Evolutionary conservation across 1,284 basidiomycete genomes (phyloP).

Genomic region (Fomes fomentarius): DNA sequence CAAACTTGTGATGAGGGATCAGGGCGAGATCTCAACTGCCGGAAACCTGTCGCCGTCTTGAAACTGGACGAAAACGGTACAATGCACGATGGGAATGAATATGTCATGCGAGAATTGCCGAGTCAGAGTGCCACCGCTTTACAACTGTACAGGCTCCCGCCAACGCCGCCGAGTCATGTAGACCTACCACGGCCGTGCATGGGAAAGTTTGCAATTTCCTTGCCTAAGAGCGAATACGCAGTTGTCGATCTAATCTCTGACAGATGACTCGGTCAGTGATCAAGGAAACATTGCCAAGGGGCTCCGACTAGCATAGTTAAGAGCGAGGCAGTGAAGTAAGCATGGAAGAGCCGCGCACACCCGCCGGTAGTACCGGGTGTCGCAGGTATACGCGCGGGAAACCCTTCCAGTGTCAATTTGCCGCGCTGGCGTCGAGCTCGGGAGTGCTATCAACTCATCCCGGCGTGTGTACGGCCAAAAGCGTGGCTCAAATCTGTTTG

Average conservation of each 20-base stretch:
- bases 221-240: constrained; percentile 9
- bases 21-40: constrained; percentile 21
- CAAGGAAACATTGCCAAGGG: constrained; percentile 15
- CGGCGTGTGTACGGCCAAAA: too few relatives aligned
- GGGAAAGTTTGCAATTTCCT: constrained; percentile 12
- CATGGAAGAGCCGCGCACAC: background rate
- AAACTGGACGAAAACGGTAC: constrained; percentile 19
- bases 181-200: background rate
- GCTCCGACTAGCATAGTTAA: constrained; percentile 9
- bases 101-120: constrained; percentile 19
- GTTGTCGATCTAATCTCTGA: constrained; percentile 18
- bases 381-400: background rate
- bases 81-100: constrained; percentile 17
- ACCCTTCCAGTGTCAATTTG: background rate
- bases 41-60: constrained; percentile 15
- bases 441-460: too few relatives aligned
- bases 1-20: constrained; percentile 15
- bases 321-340: constrained; percentile 1
- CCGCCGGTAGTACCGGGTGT: constrained; percentile 10
- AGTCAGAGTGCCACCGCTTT: constrained; percentile 22
- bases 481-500: constrained; percentile 6
- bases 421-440: constrained; percentile 1
- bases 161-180: constrained; percentile 22
- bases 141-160: constrained; percentile 3
- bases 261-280: constrained; percentile 20